phyloP scores from a whole-genome alignment of 495 filamentous ascomycete species.

The Usnea hakonensis region DNA sequence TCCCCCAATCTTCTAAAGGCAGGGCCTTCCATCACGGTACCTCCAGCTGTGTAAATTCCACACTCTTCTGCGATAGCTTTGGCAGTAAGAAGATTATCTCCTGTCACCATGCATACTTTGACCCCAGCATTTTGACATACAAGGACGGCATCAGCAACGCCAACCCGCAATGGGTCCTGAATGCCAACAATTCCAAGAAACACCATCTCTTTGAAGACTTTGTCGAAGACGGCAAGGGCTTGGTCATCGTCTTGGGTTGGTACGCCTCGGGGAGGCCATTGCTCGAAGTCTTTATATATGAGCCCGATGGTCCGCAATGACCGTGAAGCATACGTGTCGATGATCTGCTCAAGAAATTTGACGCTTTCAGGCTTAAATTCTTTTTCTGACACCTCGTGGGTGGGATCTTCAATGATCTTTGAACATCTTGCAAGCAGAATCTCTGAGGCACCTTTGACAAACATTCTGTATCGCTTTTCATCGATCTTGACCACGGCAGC shows the following conservation, averaged over 20 bases:
- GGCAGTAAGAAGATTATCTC: constrained; percentile 80
- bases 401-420: constrained; percentile 64
- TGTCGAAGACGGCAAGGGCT: constrained; percentile 66
- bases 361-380: constrained; percentile 52
- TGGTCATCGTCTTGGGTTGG: constrained; percentile 60
- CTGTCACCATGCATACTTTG: constrained; percentile 84
- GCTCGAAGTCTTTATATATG: constrained; percentile 79
- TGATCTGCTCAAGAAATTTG: constrained; percentile 54
- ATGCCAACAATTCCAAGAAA: constrained; percentile 77
- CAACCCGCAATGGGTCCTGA: constrained; percentile 74
- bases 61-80: constrained; percentile 78
- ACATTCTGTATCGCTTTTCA: constrained; percentile 61
- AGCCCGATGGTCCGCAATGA: constrained; percentile 85
- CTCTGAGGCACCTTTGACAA: constrained; percentile 85
- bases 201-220: constrained; percentile 70
- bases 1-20: constrained; percentile 64
- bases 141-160: constrained; percentile 69
- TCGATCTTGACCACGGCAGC: constrained; percentile 62
- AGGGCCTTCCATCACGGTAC: constrained; percentile 76
- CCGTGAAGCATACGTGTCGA: constrained; percentile 67
- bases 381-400: constrained; percentile 44
- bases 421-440: constrained; percentile 70
- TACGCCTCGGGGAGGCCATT: constrained; percentile 71
- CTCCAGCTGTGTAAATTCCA: constrained; percentile 68
- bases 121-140: constrained; percentile 72